A percentile compares a stretch with the other conserved stretches of the same genome.
Evolutionary conservation across 768 basidiomycete genomes (phyloP).

Genomic region (Termitomyces sp.): DNA sequence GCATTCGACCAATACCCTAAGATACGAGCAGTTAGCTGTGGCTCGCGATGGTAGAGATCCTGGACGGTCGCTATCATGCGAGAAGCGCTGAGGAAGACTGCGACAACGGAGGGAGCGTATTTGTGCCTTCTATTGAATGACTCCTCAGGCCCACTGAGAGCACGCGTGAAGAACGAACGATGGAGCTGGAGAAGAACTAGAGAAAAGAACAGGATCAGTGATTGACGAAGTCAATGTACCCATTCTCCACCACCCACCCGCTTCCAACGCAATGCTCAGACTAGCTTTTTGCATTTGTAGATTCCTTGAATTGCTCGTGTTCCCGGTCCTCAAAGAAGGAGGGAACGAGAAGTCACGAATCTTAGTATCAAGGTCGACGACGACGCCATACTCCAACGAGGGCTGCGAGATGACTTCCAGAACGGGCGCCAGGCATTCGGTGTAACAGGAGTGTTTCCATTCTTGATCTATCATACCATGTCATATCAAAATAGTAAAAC

Average conservation of each 20-base stretch:
- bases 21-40: slow-evolving; percentile 50
- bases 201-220: background rate
- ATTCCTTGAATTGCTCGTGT: slow-evolving; percentile 33
- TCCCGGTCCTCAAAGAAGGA: slow-evolving; percentile 35
- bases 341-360: slow-evolving; percentile 63
- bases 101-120: slow-evolving; percentile 67
- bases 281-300: slow-evolving; percentile 57
- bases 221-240: background rate
- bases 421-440: slow-evolving; percentile 55
- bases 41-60: slow-evolving; percentile 51
- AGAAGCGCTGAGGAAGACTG: slow-evolving; percentile 59
- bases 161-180: slow-evolving; percentile 61
- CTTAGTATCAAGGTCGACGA: slow-evolving; percentile 50
- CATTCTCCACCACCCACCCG: slow-evolving; percentile 35
- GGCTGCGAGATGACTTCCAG: slow-evolving; percentile 52
- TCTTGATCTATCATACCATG: slow-evolving; percentile 46
- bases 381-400: slow-evolving; percentile 40
- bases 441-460: slow-evolving; percentile 66
- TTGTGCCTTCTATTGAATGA: slow-evolving; percentile 57
- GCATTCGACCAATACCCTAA: slow-evolving; percentile 50
- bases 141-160: slow-evolving; percentile 51
- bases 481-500: background rate
- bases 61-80: slow-evolving; percentile 58
- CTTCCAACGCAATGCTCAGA: slow-evolving; percentile 53
- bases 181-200: slow-evolving; percentile 63